A percentile compares a stretch with the other conserved stretches of the same genome.
Conservation (phyloP, 2,329 filamentous ascomycete species). For the Scopulariopsis brevicaulis region DNA sequence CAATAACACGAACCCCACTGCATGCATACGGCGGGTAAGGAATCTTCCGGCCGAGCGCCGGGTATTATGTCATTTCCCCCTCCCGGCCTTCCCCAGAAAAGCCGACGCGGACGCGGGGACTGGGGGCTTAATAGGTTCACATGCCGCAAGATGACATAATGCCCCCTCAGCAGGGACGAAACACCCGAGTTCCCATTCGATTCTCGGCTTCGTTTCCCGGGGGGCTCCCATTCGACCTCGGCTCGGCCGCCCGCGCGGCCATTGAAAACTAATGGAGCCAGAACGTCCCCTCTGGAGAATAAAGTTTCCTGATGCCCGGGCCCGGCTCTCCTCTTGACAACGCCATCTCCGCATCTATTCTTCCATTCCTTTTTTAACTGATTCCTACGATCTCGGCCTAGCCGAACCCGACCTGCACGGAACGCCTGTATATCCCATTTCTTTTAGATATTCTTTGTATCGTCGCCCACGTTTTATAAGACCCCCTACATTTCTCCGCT, state of each 20-base stretch:
- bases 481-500: not conserved
- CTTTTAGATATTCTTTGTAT: not conserved
- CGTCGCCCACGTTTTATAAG: not conserved
- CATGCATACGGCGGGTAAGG: not conserved
- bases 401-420: not conserved
- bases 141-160: constrained; percentile 6
- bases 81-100: not conserved
- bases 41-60: not conserved
- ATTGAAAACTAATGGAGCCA: not conserved
- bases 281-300: not conserved
- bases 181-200: not conserved
- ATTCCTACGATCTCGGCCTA: not conserved
- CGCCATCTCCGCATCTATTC: not conserved
- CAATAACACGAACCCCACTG: not conserved
- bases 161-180: not conserved
- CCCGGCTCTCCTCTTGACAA: not conserved
- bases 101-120: not conserved
- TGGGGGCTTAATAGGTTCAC: not conserved
- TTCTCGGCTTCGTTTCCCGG: constrained; percentile 1
- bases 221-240: constrained; percentile 2
- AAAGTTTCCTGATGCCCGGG: constrained; percentile 1
- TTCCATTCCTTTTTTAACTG: not conserved
- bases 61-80: not conserved
- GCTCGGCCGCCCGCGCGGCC: not conserved
- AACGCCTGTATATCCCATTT: not conserved